These are phyloP conservation scores for Aspergillus oerlinghausenensis DNA, from an alignment of 2,329 filamentous ascomycete species.

Conservation along the genomic window DNA sequence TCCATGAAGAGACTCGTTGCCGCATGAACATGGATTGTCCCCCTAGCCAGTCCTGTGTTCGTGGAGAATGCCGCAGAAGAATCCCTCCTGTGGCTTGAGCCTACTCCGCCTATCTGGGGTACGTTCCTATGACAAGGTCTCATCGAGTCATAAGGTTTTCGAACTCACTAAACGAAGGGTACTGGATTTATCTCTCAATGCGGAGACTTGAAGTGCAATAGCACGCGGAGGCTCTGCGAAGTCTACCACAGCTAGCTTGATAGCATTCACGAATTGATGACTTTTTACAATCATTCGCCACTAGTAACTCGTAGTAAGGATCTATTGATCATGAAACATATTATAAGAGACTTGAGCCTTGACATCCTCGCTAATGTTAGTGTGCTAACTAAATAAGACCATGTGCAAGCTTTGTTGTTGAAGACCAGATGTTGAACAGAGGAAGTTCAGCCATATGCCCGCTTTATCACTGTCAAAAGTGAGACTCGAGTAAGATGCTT, in stretches of 20 bases:
- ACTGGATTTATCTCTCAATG: neutral
- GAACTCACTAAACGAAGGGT: neutral
- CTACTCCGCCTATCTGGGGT: neutral
- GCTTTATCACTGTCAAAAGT: too few species aligned
- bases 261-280: neutral
- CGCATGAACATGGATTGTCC: neutral
- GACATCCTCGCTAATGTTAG: too few species aligned
- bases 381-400: too few species aligned
- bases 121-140: neutral
- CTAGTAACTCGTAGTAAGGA: too few species aligned
- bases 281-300: neutral
- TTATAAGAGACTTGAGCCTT: too few species aligned
- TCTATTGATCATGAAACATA: too few species aligned
- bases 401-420: too few species aligned
- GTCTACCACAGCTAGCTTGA: neutral
- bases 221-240: neutral
- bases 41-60: neutral
- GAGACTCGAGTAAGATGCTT: too few species aligned
- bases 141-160: neutral
- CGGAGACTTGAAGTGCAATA: neutral
- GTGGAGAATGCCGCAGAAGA: neutral
- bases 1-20: neutral
- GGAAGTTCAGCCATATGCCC: too few species aligned
- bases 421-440: too few species aligned
- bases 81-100: neutral